Conservation (phyloP, 2,329 filamentous ascomycete genomes). For the Tetracladium maxilliforme region DNA sequence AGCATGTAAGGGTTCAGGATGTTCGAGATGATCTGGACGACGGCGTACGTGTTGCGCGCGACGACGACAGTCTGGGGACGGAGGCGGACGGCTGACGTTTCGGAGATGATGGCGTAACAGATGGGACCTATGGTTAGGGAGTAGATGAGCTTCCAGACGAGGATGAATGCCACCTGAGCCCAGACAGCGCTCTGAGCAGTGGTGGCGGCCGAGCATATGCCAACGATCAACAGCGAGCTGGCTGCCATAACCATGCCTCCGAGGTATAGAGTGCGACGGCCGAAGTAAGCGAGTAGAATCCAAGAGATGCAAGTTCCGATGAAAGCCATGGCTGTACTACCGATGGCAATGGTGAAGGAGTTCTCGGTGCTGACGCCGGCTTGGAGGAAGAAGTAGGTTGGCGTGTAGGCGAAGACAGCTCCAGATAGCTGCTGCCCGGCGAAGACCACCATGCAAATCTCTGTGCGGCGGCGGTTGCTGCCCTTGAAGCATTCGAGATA, state of each 20-base stretch:
- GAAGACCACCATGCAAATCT: constrained; percentile 39
- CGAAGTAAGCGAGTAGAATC: constrained; percentile 10
- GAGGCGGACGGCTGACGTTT: constrained; percentile 36
- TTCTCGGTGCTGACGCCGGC: constrained; percentile 29
- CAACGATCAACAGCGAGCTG: constrained; percentile 27
- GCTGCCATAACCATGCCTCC: constrained; percentile 17
- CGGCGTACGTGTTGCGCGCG: constrained; percentile 31
- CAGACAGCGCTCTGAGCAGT: constrained; percentile 19
- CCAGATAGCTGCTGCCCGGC: constrained; percentile 46
- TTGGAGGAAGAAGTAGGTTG: constrained; percentile 40
- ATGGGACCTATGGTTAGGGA: constrained; percentile 39
- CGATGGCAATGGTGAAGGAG: too few species aligned
- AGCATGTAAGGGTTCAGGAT: constrained; percentile 30
- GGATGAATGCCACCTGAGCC: constrained; percentile 27
- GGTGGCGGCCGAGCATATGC: constrained; percentile 21
- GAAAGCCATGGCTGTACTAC: too few species aligned
- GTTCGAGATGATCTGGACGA: constrained; percentile 29
- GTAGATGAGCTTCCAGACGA: constrained; percentile 37
- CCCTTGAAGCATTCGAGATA: constrained; percentile 30
- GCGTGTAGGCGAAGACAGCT: constrained; percentile 45
- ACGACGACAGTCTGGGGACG: constrained; percentile 39
- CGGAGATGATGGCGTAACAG: constrained; percentile 34
- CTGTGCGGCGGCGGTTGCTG: constrained; percentile 27
- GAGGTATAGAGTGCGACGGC: constrained; percentile 26
- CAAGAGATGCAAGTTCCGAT: constrained; percentile 2